Conservation (phyloP, 2,329 filamentous ascomycete species). For the Talaromyces sp. region DNA sequence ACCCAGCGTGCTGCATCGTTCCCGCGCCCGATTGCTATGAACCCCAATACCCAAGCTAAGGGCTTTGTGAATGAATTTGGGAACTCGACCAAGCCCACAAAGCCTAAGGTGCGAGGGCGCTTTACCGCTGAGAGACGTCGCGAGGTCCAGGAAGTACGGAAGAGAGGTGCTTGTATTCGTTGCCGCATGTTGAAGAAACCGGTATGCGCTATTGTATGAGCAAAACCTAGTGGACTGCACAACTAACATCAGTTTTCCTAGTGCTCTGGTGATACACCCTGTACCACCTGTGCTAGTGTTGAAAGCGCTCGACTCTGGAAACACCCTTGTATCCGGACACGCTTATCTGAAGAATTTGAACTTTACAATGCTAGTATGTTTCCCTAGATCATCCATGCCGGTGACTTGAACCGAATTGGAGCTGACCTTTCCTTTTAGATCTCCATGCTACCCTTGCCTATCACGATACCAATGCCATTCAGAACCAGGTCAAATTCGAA, state of each 20-base stretch:
- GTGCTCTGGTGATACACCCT: slow-evolving; percentile 63
- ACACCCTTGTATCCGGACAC: slow-evolving; percentile 60
- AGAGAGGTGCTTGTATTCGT: slow-evolving; percentile 63
- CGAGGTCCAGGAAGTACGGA: slow-evolving; percentile 62
- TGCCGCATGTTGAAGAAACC: slow-evolving; percentile 68
- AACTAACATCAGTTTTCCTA: slow-evolving; percentile 16
- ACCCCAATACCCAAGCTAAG: slow-evolving; percentile 42
- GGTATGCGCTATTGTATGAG: slow-evolving; percentile 27
- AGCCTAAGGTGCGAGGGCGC: slow-evolving; percentile 56
- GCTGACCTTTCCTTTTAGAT: slow-evolving; percentile 35
- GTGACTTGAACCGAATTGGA: no score
- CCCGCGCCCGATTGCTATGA: slow-evolving; percentile 48
- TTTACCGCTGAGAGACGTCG: slow-evolving; percentile 60
- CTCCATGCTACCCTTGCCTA: slow-evolving; percentile 58
- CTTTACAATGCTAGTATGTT: slow-evolving; percentile 56
- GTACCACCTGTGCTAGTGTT: slow-evolving; percentile 61
- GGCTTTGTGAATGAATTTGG: slow-evolving; percentile 46
- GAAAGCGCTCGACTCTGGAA: slow-evolving; percentile 65
- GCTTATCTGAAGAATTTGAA: slow-evolving; percentile 61
- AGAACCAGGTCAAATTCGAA: slow-evolving; percentile 52
- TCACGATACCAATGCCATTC: slow-evolving; percentile 53
- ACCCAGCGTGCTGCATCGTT: slow-evolving; percentile 44
- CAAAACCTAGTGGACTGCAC: background rate
- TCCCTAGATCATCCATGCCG: background rate
- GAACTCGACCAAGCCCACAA: slow-evolving; percentile 44